Conservation (phyloP, 2,329 filamentous ascomycete genomes). For the Zymoseptoria brevis region DNA sequence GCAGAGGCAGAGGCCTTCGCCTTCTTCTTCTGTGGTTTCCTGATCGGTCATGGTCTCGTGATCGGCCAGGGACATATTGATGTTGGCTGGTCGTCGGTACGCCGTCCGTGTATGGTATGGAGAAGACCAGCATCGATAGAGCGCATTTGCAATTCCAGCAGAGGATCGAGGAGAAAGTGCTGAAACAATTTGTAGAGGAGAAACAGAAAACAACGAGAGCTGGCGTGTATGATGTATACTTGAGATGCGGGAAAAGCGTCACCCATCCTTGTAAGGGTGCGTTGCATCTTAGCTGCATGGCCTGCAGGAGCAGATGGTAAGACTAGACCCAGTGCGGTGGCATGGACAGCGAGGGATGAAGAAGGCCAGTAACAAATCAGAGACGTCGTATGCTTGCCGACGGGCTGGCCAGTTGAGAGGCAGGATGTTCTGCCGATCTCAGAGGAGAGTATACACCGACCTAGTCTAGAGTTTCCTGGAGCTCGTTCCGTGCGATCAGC, state of each 20-base stretch:
- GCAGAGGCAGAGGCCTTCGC: slow-evolving; percentile 15
- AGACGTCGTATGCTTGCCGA: background rate
- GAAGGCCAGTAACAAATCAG: background rate
- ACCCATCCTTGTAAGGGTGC: background rate
- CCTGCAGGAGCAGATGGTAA: background rate
- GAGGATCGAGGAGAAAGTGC: background rate
- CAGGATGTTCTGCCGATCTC: background rate
- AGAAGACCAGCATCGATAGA: background rate
- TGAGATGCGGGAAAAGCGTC: background rate
- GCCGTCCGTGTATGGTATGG: background rate
- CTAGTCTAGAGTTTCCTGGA: background rate
- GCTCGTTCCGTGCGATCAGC: background rate
- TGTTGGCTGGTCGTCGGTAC: background rate
- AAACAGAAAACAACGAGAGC: background rate
- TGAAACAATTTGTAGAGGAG: background rate
- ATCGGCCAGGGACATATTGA: background rate
- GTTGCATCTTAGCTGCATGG: background rate
- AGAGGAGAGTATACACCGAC: background rate
- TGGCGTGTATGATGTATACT: background rate
- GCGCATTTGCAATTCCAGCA: background rate
- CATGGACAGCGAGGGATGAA: background rate
- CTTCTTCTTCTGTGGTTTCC: slow-evolving; percentile 6
- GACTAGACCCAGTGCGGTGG: background rate
- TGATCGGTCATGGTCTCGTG: background rate
- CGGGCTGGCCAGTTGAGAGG: background rate